phyloP scores from a whole-genome alignment of 768 basidiomycete species.

The Leccinum longicurvipes region DNA sequence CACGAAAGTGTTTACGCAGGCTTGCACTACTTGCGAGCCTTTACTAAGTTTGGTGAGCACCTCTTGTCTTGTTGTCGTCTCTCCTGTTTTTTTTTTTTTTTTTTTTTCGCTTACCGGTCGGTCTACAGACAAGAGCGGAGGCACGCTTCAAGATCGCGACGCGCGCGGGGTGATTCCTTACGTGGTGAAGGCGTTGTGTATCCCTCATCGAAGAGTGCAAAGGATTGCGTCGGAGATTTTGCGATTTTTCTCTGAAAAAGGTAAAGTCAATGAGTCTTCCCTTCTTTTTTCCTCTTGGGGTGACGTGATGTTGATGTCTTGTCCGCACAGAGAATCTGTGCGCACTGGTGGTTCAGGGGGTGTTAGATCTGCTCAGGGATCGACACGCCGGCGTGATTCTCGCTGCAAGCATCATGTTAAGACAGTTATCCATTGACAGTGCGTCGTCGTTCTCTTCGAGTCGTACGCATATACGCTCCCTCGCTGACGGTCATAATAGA shows the following conservation, averaged over 20 bases:
- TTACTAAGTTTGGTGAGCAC: conserved; percentile 19
- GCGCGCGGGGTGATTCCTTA: conserved; percentile 4
- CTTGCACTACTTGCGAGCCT: conserved; percentile 22
- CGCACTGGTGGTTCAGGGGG: conserved; percentile 2
- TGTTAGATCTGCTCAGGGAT: conserved; percentile 19
- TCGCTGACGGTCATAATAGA: conserved; percentile 1
- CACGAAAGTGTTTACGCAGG: conserved; percentile 14
- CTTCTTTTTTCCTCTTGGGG: neutral
- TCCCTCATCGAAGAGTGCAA: conserved; percentile 17
- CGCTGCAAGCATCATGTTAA: conserved; percentile 12
- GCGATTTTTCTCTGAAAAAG: conserved; percentile 11
- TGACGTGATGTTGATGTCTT: neutral
- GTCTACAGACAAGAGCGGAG: conserved; percentile 6
- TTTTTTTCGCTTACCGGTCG: neutral
- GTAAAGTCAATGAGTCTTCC: conserved; percentile 7
- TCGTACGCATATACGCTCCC: neutral
- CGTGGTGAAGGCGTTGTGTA: conserved; percentile 15
- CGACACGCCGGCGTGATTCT: conserved; percentile 15
- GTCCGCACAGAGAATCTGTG: conserved; percentile 10
- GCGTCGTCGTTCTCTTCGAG: neutral
- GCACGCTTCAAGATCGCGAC: conserved; percentile 1
- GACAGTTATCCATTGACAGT: conserved; percentile 14
- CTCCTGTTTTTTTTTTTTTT: too few relatives aligned
- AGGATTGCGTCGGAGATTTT: conserved; percentile 13
- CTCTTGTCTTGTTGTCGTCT: neutral